Percentiles rank a stretch among this genome's conserved stretches.
phyloP scores from a whole-genome alignment of 306 rosid genomes.

The Phaseolus lunatus region DNA sequence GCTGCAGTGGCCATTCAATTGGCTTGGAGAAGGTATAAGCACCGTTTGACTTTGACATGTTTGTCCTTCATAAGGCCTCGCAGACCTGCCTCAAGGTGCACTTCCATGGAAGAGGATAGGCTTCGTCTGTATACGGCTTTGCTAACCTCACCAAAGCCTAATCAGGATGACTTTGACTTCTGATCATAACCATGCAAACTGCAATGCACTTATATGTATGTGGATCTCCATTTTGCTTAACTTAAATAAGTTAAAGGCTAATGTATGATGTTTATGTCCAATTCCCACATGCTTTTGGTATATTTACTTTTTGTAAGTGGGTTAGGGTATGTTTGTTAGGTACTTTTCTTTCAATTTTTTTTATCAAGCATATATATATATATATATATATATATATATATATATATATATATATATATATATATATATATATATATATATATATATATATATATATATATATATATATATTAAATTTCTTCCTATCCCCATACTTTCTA shows the following conservation, averaged over 20 bases:
- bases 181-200: background rate
- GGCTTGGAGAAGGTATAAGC: conserved; percentile 87
- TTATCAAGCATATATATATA: too few relatives aligned
- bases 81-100: conserved; percentile 75
- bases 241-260: background rate
- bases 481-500: too few relatives aligned
- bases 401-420: too few relatives aligned
- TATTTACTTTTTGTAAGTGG: too few relatives aligned
- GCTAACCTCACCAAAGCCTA: conserved; percentile 93
- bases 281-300: too few relatives aligned
- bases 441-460: too few relatives aligned
- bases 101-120: conserved; percentile 87
- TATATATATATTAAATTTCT: too few relatives aligned
- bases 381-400: too few relatives aligned
- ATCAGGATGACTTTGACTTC: conserved; percentile 74
- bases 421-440: too few relatives aligned
- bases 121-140: conserved; percentile 84
- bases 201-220: background rate
- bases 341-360: too few relatives aligned
- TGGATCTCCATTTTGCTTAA: conserved; percentile 4
- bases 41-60: conserved; percentile 71
- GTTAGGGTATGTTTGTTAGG: too few relatives aligned
- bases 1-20: conserved; percentile 92
- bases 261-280: background rate
- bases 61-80: conserved; percentile 84